phyloP scores from a whole-genome alignment of 768 basidiomycete genomes.

The Tylopilus subfusipes region DNA sequence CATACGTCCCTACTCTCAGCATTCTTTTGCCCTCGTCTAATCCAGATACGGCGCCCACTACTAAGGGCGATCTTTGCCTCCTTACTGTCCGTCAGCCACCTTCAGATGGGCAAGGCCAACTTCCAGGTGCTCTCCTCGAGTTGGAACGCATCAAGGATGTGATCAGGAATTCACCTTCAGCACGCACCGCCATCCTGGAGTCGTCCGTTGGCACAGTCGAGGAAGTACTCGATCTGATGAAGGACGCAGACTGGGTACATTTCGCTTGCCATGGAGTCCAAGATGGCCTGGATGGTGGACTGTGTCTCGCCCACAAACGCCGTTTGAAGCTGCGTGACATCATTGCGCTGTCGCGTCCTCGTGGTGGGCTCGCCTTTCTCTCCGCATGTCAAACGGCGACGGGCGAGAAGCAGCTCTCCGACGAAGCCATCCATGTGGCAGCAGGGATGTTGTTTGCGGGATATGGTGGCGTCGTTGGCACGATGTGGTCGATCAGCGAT shows the following conservation, averaged over 20 bases:
- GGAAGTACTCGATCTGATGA: no score
- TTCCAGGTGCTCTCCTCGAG: background rate
- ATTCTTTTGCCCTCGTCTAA: no score
- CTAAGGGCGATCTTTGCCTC: background rate
- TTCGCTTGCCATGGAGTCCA: no score
- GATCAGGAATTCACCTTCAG: no score
- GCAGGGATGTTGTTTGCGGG: slow-evolving; percentile 37
- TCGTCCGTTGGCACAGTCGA: background rate
- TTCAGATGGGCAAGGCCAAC: background rate
- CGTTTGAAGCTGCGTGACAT: background rate
- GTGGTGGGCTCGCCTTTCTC: background rate
- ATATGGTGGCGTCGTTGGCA: slow-evolving; percentile 13
- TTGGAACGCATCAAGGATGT: no score
- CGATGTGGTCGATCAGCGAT: slow-evolving; percentile 1
- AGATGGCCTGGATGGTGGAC: no score
- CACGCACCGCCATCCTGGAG: background rate
- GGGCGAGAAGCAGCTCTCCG: background rate
- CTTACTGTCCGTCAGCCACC: no score
- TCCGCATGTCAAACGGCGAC: background rate
- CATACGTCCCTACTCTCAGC: no score
- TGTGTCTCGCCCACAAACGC: background rate
- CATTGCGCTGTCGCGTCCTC: no score
- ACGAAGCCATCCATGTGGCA: no score
- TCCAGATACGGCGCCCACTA: no score
- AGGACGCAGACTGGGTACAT: no score